Evolutionary conservation across 257 asterid genomes (phyloP).

Genomic region (Nicotiana tabacum): DNA sequence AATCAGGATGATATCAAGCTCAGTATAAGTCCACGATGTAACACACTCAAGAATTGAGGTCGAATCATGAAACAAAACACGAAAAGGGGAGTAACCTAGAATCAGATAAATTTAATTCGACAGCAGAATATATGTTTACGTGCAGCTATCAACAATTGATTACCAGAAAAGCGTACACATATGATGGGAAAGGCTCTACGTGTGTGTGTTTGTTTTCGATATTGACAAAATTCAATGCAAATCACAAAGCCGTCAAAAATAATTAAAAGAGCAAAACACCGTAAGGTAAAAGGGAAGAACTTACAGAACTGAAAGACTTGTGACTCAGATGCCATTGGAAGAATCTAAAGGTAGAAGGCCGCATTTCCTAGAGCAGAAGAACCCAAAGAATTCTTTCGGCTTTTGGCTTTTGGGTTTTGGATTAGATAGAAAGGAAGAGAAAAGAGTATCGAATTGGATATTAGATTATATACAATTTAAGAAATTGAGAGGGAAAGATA

Average conservation of each 20-base stretch:
- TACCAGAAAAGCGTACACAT: not conserved
- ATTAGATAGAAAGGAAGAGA: not conserved
- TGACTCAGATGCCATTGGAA: conserved; percentile 31
- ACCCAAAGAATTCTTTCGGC: not conserved
- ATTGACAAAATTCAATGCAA: not conserved
- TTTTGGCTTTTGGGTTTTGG: not conserved
- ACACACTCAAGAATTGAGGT: not conserved
- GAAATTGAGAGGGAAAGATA: no score
- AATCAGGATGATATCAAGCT: no score
- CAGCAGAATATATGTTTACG: not conserved
- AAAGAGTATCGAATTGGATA: not conserved
- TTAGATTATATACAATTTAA: no score
- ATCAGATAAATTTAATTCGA: not conserved
- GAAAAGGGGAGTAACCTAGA: not conserved
- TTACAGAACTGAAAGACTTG: not conserved
- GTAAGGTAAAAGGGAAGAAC: not conserved
- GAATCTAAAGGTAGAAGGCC: conserved; percentile 40
- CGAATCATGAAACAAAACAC: not conserved
- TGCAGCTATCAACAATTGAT: not conserved
- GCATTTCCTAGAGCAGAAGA: conserved; percentile 33
- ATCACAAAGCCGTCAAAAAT: not conserved
- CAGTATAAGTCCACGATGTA: not conserved
- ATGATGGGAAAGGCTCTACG: not conserved
- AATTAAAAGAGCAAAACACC: not conserved
- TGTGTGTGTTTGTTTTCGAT: not conserved